These are phyloP conservation scores for Malus hybrid DNA, from an alignment of 331 rosid genomes.

Conservation along the genomic window DNA sequence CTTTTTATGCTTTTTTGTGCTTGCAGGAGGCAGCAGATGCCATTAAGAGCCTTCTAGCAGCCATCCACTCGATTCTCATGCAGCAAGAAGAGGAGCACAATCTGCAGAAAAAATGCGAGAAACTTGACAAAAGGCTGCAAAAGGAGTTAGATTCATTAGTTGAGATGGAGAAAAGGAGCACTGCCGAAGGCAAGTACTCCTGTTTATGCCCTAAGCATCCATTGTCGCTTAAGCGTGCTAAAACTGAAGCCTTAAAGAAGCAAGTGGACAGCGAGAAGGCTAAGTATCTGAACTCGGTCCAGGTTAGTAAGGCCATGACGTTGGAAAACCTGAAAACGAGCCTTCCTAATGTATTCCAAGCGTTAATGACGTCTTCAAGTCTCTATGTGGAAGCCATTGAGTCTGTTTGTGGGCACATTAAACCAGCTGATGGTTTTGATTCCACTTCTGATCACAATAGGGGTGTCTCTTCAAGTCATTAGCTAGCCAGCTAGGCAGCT, in stretches of 20 bases:
- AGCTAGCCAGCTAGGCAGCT: neutral
- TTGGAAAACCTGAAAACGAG: constrained; percentile 41
- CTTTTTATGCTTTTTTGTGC: constrained; percentile 4
- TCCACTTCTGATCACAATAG: constrained; percentile 2
- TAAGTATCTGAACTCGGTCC: constrained; percentile 38
- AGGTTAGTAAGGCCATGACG: constrained; percentile 41
- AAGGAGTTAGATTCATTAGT: constrained; percentile 37
- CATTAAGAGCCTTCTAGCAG: constrained; percentile 45
- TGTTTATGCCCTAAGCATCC: constrained; percentile 59
- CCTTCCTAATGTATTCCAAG: constrained; percentile 68
- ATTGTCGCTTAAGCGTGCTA: constrained; percentile 38
- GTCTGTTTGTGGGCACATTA: constrained; percentile 19
- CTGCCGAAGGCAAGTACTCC: constrained; percentile 23
- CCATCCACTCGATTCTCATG: constrained; percentile 36
- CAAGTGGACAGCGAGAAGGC: constrained; percentile 44
- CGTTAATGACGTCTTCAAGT: constrained; percentile 49
- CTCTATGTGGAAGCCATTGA: constrained; percentile 53
- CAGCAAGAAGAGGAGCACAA: constrained; percentile 60
- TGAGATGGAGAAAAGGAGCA: constrained; percentile 40
- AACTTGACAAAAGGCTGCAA: constrained; percentile 48
- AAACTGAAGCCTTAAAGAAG: constrained; percentile 56
- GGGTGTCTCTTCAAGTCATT: neutral
- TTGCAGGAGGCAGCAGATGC: constrained; percentile 69
- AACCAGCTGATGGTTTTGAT: constrained; percentile 19
- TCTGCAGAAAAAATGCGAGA: constrained; percentile 43